Percentiles rank a stretch among this genome's conserved stretches.
phyloP scores from a whole-genome alignment of 2,329 filamentous ascomycete genomes.

The Daldinia sp. region DNA sequence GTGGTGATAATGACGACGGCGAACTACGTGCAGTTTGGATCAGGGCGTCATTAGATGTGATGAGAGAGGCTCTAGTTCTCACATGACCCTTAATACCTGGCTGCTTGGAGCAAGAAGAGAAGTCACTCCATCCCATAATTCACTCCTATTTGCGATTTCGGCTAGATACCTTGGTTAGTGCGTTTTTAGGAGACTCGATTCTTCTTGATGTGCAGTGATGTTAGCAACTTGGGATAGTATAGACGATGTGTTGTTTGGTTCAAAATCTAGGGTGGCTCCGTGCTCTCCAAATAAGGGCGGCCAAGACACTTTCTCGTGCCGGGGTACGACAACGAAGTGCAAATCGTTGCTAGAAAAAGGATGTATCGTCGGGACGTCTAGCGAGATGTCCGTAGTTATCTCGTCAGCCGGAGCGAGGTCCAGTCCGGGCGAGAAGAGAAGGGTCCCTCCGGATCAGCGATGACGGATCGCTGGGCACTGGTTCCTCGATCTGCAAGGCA shows the following conservation, averaged over 20 bases:
- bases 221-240: conserved; percentile 3
- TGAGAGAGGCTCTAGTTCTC: conserved; percentile 1
- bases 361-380: conserved; percentile 19
- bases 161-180: background rate
- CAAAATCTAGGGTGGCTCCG: conserved; percentile 25
- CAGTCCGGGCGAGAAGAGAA: conserved; percentile 29
- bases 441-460: conserved; percentile 31
- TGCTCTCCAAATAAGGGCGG: conserved; percentile 28
- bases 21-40: background rate
- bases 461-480: conserved; percentile 21
- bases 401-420: conserved; percentile 28
- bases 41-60: conserved; percentile 4
- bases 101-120: background rate
- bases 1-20: conserved; percentile 4
- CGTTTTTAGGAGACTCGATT: background rate
- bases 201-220: background rate
- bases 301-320: conserved; percentile 25
- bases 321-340: conserved; percentile 27
- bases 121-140: conserved; percentile 2
- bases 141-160: conserved; percentile 7
- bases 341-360: conserved; percentile 35
- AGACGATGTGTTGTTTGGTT: conserved; percentile 7
- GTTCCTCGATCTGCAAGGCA: conserved; percentile 28
- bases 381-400: conserved; percentile 28
- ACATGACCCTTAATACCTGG: conserved; percentile 12